These are phyloP conservation scores for Xylariales sp. DNA, from an alignment of 2,329 filamentous ascomycete species.

Conservation along the genomic window DNA sequence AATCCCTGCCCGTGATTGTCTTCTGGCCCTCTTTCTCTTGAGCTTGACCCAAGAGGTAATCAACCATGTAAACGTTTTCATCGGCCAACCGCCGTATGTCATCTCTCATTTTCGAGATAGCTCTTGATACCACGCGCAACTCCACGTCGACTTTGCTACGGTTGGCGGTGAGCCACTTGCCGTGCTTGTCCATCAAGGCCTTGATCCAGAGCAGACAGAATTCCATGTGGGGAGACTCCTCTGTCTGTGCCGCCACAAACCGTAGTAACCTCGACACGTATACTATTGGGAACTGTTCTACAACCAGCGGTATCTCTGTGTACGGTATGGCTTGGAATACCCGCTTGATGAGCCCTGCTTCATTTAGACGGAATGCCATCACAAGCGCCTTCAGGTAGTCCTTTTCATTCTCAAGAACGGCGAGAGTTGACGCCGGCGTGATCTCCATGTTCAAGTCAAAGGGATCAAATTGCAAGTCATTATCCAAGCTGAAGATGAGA, in stretches of 20 bases:
- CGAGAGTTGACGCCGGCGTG: constrained; percentile 79
- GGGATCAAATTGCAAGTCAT: constrained; percentile 81
- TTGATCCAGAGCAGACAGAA: constrained; percentile 94
- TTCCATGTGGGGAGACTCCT: constrained; percentile 89
- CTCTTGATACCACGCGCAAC: constrained; percentile 75
- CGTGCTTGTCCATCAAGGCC: constrained; percentile 75
- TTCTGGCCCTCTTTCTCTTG: constrained; percentile 12
- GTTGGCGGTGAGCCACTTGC: constrained; percentile 78
- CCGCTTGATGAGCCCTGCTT: constrained; percentile 72
- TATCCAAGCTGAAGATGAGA: constrained; percentile 88
- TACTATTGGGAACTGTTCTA: constrained; percentile 73
- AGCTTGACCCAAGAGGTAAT: constrained; percentile 66
- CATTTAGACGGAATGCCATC: constrained; percentile 96
- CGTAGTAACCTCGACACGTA: constrained; percentile 83
- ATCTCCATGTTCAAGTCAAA: constrained; percentile 95
- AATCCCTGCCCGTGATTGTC: constrained; percentile 11
- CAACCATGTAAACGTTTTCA: constrained; percentile 83
- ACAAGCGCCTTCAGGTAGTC: constrained; percentile 90
- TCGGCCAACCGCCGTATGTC: constrained; percentile 81
- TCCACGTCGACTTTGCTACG: constrained; percentile 78
- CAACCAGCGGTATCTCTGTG: constrained; percentile 69
- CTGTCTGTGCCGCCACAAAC: constrained; percentile 82
- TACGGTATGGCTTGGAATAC: constrained; percentile 83
- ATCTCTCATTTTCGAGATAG: constrained; percentile 72
- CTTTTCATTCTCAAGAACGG: constrained; percentile 59